Evolutionary conservation across 805 yeast species (phyloP).

Genomic region (Candida glaebosa): DNA sequence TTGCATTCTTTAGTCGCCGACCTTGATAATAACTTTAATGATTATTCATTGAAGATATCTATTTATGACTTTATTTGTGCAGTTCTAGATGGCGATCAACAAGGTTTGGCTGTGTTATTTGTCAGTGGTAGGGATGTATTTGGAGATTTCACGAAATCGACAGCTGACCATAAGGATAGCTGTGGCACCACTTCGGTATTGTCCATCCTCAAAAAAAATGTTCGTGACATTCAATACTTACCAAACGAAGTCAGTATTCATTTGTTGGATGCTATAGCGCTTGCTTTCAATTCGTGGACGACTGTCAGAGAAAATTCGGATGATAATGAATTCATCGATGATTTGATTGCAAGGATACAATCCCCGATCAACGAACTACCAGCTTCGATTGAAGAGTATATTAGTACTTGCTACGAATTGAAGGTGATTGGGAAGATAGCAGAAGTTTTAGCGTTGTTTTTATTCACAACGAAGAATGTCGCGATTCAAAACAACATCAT

Average conservation of each 20-base stretch:
- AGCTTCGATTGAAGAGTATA: conserved; percentile 17
- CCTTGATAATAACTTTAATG: conserved; percentile 54
- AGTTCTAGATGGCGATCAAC: conserved; percentile 68
- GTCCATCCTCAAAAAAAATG: conserved; percentile 52
- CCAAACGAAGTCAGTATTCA: conserved; percentile 66
- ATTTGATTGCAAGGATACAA: conserved; percentile 33
- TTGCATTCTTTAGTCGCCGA: conserved; percentile 59
- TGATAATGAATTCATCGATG: conserved; percentile 46
- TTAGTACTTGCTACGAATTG: conserved; percentile 49
- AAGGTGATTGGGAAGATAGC: conserved; percentile 64
- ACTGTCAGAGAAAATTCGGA: conserved; percentile 50
- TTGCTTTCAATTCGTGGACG: conserved; percentile 78
- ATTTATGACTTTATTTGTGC: conserved; percentile 65
- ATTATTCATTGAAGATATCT: conserved; percentile 48
- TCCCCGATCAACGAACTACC: conserved; percentile 13
- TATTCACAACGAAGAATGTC: conserved; percentile 54
- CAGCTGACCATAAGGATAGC: conserved; percentile 17
- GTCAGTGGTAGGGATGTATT: conserved; percentile 58
- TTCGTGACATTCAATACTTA: conserved; percentile 47
- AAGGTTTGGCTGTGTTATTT: conserved; percentile 70
- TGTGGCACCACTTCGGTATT: conserved; percentile 42
- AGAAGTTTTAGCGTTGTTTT: conserved; percentile 69
- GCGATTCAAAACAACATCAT: conserved; percentile 41
- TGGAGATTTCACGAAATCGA: conserved; percentile 24
- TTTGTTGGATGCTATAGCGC: conserved; percentile 66